Base-by-base conservation (phyloP, 345 rosid species). In the Citrus mangshanensis region DNA sequence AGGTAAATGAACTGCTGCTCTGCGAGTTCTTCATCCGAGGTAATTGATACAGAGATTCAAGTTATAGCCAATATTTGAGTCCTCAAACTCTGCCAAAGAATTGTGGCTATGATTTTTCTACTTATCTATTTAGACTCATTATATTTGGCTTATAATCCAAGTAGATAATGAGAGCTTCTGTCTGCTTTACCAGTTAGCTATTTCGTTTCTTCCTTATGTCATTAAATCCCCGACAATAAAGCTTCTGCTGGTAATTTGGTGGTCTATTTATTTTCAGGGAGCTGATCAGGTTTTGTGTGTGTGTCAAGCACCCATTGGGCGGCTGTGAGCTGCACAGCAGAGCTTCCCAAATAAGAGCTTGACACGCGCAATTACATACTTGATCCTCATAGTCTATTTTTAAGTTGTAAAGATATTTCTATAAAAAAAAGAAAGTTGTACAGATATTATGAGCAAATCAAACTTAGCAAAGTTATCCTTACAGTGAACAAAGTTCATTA, bases 1-100 rank as follows among this genome's bases (percentile, higher is more conserved):
- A 78, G 82, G 86, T 40, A 78, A 30, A 81, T 84, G 75, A 81
- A 76, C 10, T 21, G 10, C 70, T 6, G 67, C 63, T 7, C 9
- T 19, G 65, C 28, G 30, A 6, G 72, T 58, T 64, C 40, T 24
- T 32, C 24, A 28, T 65, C 51, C 59, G 0, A 24, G 70, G 46
- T 59, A 30, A 54, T 22, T 70, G n/a, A 40, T 18, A 63, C 37
- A 49, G 51, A 54, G 51, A 76, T 9, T 32, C 18, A 59, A 34
- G 30, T 30, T 22, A n/a, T 5, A 3, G 22, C 63, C 46, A 18
- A 68, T 19, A 63, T 67, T 30, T 16, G 21, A 64, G 9, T 25
- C 49, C 46, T 38, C 5, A n/a, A 24, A 74, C 42, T 30, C 30
- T 38, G 58, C 66, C 35, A 55, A 10, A 1, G 4, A 46, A 59